phyloP scores from a whole-genome alignment of 495 filamentous ascomycete genomes.

The Trypethelium eluteriae region DNA sequence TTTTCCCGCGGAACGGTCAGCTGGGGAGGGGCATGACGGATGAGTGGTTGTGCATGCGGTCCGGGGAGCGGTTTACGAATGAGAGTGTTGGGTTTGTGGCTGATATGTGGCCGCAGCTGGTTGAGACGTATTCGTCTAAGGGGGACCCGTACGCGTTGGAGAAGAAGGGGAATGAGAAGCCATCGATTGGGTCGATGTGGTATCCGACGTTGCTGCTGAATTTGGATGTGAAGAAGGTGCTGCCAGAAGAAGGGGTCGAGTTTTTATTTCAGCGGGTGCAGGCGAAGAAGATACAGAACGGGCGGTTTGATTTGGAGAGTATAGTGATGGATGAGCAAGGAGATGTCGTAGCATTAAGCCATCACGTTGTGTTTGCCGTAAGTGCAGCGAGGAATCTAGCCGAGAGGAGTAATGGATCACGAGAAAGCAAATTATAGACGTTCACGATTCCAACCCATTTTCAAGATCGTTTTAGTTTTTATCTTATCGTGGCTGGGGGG shows the following conservation, averaged over 20 bases:
- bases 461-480: not conserved
- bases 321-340: conserved; percentile 34
- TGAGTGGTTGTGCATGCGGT: conserved; percentile 57
- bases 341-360: conserved; percentile 37
- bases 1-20: conserved; percentile 47
- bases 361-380: conserved; percentile 36
- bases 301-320: conserved; percentile 39
- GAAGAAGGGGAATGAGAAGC: conserved; percentile 35
- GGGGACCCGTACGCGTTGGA: conserved; percentile 40
- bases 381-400: conserved; percentile 31
- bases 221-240: conserved; percentile 42
- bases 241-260: conserved; percentile 39
- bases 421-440: conserved; percentile 15
- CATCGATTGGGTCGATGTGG: conserved; percentile 48
- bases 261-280: conserved; percentile 37
- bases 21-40: conserved; percentile 43
- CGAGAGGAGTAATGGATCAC: conserved; percentile 26
- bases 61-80: conserved; percentile 33
- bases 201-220: conserved; percentile 65
- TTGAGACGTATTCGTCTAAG: conserved; percentile 37
- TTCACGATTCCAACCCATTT: not conserved
- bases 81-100: conserved; percentile 48
- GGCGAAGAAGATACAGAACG: conserved; percentile 41
- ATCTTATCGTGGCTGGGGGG: not conserved
- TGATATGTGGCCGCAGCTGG: conserved; percentile 57